phyloP scores from a whole-genome alignment of 1,139 yeast genomes.

The Schwanniomyces etchellsii region DNA sequence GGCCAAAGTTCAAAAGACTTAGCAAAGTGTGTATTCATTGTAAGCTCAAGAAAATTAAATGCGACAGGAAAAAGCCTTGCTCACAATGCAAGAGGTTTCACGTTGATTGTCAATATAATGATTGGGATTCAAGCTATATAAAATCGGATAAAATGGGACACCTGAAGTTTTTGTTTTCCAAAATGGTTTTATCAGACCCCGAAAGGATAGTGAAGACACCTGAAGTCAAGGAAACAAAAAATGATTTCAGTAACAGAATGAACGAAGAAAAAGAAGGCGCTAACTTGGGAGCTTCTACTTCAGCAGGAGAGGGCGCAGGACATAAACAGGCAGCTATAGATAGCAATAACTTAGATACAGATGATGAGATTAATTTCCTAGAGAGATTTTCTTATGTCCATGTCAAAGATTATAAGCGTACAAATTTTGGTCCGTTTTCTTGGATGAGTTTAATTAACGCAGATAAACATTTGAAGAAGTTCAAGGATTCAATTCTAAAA shows the following conservation, averaged over 20 bases:
- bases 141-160: background rate
- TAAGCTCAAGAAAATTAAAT: constrained; percentile 24
- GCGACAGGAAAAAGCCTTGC: constrained; percentile 23
- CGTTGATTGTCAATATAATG: background rate
- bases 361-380: constrained; percentile 26
- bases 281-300: background rate
- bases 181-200: too few relatives aligned
- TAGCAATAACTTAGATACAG: background rate
- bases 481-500: background rate
- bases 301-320: background rate
- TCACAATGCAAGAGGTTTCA: constrained; percentile 14
- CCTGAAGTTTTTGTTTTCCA: background rate
- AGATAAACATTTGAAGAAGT: background rate
- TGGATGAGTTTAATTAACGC: background rate
- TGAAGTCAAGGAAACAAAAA: background rate
- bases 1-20: too few relatives aligned
- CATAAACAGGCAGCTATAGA: background rate
- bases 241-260: background rate
- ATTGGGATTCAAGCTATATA: background rate
- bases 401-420: constrained; percentile 12
- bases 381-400: constrained; percentile 23
- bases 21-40: too few relatives aligned
- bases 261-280: background rate
- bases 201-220: too few relatives aligned
- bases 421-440: background rate